Evolutionary conservation across 2,329 filamentous ascomycete genomes (phyloP), one percentile per base, ranked within the genome.

Genomic region (Epichloe glyceriae): DNA sequence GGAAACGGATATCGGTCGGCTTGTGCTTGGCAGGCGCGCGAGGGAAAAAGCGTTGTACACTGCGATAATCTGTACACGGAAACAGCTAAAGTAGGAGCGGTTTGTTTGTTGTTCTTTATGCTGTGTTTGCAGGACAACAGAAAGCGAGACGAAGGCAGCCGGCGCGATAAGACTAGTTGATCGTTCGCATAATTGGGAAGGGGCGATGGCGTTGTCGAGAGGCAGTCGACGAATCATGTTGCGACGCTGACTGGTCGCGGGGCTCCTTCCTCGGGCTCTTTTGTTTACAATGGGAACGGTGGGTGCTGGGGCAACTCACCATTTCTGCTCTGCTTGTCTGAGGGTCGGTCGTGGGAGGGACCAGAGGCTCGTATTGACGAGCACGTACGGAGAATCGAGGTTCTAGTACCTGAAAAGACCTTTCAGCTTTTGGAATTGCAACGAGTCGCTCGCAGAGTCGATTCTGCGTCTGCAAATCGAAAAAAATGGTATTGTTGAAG

Each of bases 281-380:
- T 53, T 53, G 52, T 53, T 53, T 53, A 53, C 52, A 49, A 26
- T 10, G 3, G 49, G 46, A 30, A 47, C 5, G 34, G 46, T 34
- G 46, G 52, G 52, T 53, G 50, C 46, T 47, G 49, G 39, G 49
- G 52, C 46, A 53, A 50, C 52, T 53, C 46, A 53, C 52, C 52
- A 53, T 53, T 44, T 47, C 22, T 42, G n/a, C 17, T 26, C 11
- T 19, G 42, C 26, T 12, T 38, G n/a, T 49, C 22, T 12, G 47
- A 42, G 20, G 17, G 4, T 30, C 12, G 42, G 14, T 45, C 15
- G 30, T 15, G 14, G n/a, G 39, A 30, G 26, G 44, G 15, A 20
- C 22, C 19, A 14, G 26, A 20, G 38, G 46, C 6, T 4, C 26
- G 38, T 7, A 17, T 35, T 10, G 38, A 42, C 26, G 37, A 14